Conservation (phyloP, 208 protist species). For the Paratrypanosoma confusum region DNA sequence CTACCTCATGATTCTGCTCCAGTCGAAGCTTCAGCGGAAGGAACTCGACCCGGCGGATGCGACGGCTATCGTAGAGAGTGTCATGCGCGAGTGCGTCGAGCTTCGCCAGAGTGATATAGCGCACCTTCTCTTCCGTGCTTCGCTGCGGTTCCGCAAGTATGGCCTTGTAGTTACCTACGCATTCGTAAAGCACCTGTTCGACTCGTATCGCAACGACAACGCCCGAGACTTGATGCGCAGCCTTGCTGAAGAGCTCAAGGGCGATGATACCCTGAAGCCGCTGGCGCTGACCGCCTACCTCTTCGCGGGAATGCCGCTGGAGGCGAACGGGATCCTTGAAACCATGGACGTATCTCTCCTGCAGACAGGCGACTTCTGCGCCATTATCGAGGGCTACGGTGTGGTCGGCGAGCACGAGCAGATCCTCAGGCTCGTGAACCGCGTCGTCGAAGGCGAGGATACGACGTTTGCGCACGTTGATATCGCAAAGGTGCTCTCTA, state of each 20-base stretch:
- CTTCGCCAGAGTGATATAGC: conserved; percentile 85
- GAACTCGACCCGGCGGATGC: conserved; percentile 62
- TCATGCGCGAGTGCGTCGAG: conserved; percentile 85
- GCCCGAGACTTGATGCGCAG: conserved; percentile 69
- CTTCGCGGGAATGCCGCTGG: conserved; percentile 27
- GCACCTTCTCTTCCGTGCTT: conserved; percentile 82
- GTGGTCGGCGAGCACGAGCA: conserved; percentile 38
- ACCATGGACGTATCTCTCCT: conserved; percentile 27
- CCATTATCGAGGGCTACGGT: conserved; percentile 62
- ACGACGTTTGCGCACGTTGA: neutral
- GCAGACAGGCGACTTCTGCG: conserved; percentile 40
- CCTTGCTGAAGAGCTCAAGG: conserved; percentile 72
- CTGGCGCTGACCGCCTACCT: conserved; percentile 65
- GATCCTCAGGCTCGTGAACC: conserved; percentile 20
- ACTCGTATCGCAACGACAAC: conserved; percentile 75
- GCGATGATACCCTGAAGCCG: conserved; percentile 37
- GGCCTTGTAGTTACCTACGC: conserved; percentile 42
- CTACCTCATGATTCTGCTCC: conserved; percentile 83
- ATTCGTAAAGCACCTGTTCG: conserved; percentile 64
- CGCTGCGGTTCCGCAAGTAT: conserved; percentile 84
- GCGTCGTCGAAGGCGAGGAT: conserved; percentile 6
- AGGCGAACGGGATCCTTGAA: conserved; percentile 29
- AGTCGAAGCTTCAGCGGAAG: conserved; percentile 66
- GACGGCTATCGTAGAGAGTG: conserved; percentile 57
- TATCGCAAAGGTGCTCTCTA: neutral